Conservation (phyloP, 495 filamentous ascomycete species). For the Apiosordaria backusii region DNA sequence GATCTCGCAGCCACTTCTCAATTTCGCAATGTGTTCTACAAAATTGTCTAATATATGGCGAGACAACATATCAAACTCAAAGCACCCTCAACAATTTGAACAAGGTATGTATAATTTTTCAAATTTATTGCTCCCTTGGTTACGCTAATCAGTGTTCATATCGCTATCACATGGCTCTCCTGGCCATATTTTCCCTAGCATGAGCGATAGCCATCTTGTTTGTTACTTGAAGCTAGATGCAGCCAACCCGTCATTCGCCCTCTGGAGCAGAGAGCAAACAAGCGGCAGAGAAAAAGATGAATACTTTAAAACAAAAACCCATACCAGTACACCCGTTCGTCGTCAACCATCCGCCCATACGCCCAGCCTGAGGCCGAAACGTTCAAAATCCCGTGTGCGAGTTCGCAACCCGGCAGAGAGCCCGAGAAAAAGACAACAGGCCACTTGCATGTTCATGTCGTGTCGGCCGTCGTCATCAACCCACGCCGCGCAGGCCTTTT, state of each 20-base stretch:
- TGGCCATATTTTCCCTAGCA: background rate
- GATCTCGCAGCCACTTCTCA: background rate
- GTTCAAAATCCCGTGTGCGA: background rate
- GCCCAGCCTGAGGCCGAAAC: background rate
- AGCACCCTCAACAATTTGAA: background rate
- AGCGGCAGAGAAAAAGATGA: background rate
- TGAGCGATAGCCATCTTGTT: background rate
- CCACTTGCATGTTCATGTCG: background rate
- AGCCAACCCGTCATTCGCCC: background rate
- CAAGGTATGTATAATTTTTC: background rate
- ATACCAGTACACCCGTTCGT: background rate
- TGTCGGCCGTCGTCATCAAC: background rate
- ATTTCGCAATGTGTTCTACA: background rate
- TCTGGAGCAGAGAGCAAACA: background rate
- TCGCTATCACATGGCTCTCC: background rate
- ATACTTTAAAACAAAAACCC: constrained; percentile 7
- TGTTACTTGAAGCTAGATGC: background rate
- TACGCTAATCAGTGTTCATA: background rate
- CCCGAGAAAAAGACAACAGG: background rate
- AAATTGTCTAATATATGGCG: no score
- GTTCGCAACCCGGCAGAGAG: background rate
- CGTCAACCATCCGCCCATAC: constrained; percentile 3
- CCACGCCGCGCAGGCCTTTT: background rate
- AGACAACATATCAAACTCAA: background rate
- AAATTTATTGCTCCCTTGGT: background rate